These are phyloP conservation scores for Cryptococcus floricola DNA, from an alignment of 1,284 basidiomycete genomes.

Conservation along the genomic window DNA sequence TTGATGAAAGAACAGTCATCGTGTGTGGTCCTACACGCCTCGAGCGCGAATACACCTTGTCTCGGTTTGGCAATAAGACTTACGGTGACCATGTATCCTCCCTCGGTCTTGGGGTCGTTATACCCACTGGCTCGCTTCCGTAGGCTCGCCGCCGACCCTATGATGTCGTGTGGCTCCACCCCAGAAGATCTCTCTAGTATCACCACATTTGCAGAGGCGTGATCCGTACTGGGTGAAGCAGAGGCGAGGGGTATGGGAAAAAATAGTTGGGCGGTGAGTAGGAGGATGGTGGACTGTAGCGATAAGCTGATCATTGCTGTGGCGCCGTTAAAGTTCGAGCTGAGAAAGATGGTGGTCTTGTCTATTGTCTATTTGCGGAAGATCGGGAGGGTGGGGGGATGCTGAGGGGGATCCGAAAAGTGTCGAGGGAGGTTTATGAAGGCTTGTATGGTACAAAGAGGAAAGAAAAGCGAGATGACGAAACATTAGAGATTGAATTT, in stretches of 20 bases:
- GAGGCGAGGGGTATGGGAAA: conserved; percentile 3
- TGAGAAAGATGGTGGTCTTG: background rate
- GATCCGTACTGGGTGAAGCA: background rate
- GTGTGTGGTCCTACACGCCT: background rate
- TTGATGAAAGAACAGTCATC: background rate
- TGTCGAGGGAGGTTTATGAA: background rate
- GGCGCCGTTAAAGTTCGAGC: background rate
- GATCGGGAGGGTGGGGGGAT: background rate
- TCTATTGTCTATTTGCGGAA: background rate
- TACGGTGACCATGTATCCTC: conserved; percentile 33
- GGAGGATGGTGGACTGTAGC: conserved; percentile 9
- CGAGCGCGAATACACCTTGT: background rate
- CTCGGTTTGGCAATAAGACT: background rate
- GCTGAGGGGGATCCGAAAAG: background rate
- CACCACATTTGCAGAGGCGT: background rate
- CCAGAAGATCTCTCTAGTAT: background rate
- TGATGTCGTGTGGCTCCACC: background rate
- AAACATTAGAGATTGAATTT: background rate
- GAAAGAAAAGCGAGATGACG: background rate
- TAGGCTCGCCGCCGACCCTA: conserved; percentile 10
- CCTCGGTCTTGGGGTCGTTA: conserved; percentile 16
- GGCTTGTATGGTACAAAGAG: background rate
- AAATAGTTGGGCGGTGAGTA: conserved; percentile 14
- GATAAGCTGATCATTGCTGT: background rate
- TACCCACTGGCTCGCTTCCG: conserved; percentile 16